A percentile compares a stretch with the other conserved stretches of the same genome.
Evolutionary conservation across 148 eudicot species (phyloP).

Genomic region (Vaccinium myrtillus): DNA sequence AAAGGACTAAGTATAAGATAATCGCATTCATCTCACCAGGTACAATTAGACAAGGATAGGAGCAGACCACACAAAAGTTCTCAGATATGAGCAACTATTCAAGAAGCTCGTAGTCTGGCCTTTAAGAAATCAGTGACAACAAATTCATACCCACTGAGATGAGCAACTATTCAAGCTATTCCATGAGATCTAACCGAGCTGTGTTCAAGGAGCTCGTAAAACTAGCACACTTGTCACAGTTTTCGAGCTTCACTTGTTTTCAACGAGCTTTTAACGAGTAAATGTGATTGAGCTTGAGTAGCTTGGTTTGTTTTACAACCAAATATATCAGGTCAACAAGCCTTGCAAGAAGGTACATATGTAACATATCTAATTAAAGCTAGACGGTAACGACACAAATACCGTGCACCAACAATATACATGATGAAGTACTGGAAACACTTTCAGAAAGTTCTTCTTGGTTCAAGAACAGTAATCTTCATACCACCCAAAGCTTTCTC

Average conservation of each 20-base stretch:
- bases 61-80: not conserved
- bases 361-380: no score
- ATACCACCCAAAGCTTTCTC: no score
- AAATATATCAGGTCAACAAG: no score
- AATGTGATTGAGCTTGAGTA: not conserved
- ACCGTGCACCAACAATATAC: no score
- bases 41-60: not conserved
- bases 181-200: not conserved
- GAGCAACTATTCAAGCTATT: not conserved
- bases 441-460: not conserved
- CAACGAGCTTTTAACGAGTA: not conserved
- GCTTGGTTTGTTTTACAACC: no score
- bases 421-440: no score
- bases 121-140: not conserved
- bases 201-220: not conserved
- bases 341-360: no score
- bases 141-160: not conserved
- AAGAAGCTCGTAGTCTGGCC: no score
- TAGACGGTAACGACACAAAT: no score
- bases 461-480: not conserved
- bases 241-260: not conserved
- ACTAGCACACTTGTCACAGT: not conserved
- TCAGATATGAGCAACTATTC: no score
- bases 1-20: not conserved
- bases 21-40: not conserved